These are phyloP conservation scores for Phytophthora megakarya DNA, from an alignment of 352 stramenopile species.

Conservation along the genomic window DNA sequence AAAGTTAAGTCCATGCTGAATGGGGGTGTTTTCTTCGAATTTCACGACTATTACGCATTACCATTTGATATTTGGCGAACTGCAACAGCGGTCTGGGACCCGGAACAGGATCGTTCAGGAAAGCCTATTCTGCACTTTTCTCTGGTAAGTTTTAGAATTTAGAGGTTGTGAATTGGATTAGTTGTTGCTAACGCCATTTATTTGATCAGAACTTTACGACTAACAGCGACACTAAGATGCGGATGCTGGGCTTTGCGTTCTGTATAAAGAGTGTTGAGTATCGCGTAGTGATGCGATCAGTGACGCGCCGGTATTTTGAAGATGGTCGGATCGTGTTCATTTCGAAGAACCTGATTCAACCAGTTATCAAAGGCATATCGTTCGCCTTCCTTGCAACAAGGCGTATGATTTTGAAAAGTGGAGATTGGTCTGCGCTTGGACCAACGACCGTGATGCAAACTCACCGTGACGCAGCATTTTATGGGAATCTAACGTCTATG, in stretches of 20 bases:
- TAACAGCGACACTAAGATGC: slow-evolving; percentile 22
- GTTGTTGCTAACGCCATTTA: too few species aligned
- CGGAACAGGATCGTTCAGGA: background rate
- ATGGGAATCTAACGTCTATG: background rate
- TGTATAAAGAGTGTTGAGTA: slow-evolving; percentile 7
- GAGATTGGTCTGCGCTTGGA: slow-evolving; percentile 16
- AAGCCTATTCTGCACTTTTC: slow-evolving; percentile 2
- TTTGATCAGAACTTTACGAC: too few species aligned
- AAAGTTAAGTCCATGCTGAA: too few species aligned
- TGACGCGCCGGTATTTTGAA: slow-evolving; percentile 25
- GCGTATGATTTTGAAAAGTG: slow-evolving; percentile 25
- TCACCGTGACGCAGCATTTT: slow-evolving; percentile 19
- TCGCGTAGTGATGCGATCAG: slow-evolving; percentile 4
- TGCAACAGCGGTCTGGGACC: slow-evolving; percentile 20
- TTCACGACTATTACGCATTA: slow-evolving; percentile 27
- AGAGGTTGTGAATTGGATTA: too few species aligned
- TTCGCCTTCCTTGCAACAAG: slow-evolving; percentile 19
- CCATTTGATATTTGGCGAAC: slow-evolving; percentile 25
- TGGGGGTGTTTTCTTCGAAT: slow-evolving; percentile 18
- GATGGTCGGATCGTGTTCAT: slow-evolving; percentile 17
- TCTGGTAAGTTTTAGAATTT: too few species aligned
- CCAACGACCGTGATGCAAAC: slow-evolving; percentile 29
- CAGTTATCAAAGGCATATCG: background rate
- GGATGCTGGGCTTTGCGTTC: slow-evolving; percentile 21
- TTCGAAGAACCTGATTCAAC: slow-evolving; percentile 23